Base-by-base conservation (phyloP, 257 asterid genomes). In the Cynanchum wilfordii region DNA sequence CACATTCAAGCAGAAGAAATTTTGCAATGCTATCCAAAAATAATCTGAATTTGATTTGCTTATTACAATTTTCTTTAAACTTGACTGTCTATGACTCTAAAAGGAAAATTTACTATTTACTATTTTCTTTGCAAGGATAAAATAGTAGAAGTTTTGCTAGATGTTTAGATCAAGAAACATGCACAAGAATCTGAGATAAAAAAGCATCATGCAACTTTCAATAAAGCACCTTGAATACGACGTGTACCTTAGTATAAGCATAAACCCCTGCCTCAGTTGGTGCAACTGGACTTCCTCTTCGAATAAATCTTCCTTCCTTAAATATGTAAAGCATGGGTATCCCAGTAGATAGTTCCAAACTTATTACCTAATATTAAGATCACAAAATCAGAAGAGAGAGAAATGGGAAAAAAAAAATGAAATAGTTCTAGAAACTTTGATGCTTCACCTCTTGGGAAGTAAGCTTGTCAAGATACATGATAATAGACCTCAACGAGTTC, bases 311-410 rank as follows among this genome's bases (percentile, higher is more conserved):
- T 72, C 96, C 99, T 74, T 86, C 99, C 82, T 90, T 92, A 78
- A 80, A 82, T 74, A 95, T 95, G 90, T 95, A 92, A 75, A 95
- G 99, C 99, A 95, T 92, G 8, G 99, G 98, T 73, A 95, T 86
- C 73, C 99, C 98, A 80, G 98, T 95, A 10, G 99, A 83, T 44
- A 92, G 85, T 82, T 95, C 99, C 95, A 95, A 84, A 82, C 92
- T 95, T 75, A 92, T 95, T 76, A 95, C 98, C 99, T 94, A 78
- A 82, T 7, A 72, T 72, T 25, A 73, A 77, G 69, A 19, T 59
- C 1, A 74, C 10, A 22, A 29, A 17, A 66, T 10, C 15, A 40
- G 68, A 51, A 63, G 52, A 20, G 69, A n/a, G 30, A 20, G 75
- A 25, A 25, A 30, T 12, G 33, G 44, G 64, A 84, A 42, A 68